phyloP scores from a whole-genome alignment of 306 rosid genomes.

The Dryas drummondii region DNA sequence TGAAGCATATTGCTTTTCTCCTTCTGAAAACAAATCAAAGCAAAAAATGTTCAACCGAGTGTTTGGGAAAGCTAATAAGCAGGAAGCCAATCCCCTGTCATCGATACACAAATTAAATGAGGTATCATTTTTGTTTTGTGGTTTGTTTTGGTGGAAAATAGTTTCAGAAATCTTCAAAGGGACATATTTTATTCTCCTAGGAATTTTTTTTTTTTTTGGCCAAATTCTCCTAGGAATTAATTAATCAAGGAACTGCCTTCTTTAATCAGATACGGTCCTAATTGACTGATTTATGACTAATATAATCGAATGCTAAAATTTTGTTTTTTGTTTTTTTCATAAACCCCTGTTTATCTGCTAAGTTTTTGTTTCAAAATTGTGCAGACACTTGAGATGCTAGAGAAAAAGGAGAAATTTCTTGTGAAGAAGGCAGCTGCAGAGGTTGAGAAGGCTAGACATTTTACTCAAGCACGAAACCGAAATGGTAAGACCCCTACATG shows the following conservation, averaged over 20 bases:
- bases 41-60: slow-evolving; percentile 66
- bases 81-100: slow-evolving; percentile 63
- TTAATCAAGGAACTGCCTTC: neutral
- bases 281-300: neutral
- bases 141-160: neutral
- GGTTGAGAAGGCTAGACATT: slow-evolving; percentile 89
- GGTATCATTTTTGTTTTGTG: slow-evolving; percentile 33
- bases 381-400: slow-evolving; percentile 98
- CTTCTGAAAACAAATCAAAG: slow-evolving; percentile 12
- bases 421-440: slow-evolving; percentile 73
- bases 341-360: neutral
- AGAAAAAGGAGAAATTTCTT: slow-evolving; percentile 95
- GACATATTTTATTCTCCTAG: neutral
- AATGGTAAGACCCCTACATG: slow-evolving; percentile 46
- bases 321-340: neutral
- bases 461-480: slow-evolving; percentile 72
- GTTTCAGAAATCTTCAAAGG: too few species aligned
- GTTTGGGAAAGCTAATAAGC: slow-evolving; percentile 76
- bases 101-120: slow-evolving; percentile 86
- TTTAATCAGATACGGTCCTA: neutral
- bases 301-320: neutral
- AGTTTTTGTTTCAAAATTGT: neutral
- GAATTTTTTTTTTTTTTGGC: too few species aligned
- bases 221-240: neutral
- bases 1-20: neutral